phyloP scores from a whole-genome alignment of 164 flowering plant species.

The Chimonanthus praecox region DNA sequence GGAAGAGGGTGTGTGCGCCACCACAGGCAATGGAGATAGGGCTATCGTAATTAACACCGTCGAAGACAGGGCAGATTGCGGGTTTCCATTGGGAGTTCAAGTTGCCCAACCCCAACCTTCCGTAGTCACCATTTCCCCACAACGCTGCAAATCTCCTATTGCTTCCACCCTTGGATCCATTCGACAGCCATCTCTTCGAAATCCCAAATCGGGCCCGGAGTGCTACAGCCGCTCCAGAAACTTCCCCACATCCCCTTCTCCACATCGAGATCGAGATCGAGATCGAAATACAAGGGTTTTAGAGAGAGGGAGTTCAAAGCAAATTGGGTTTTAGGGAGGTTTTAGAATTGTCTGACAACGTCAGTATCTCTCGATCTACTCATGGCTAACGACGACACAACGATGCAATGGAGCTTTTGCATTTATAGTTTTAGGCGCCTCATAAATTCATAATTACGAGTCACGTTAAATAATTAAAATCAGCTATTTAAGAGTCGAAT shows the following conservation, averaged over 20 bases:
- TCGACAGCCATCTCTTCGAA: background rate
- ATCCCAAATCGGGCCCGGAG: background rate
- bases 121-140: conserved; percentile 94
- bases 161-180: background rate
- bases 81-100: conserved; percentile 75
- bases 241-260: background rate
- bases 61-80: conserved; percentile 38
- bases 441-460: too few relatives aligned
- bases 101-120: conserved; percentile 72
- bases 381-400: background rate
- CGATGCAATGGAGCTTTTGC: background rate
- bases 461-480: too few relatives aligned
- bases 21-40: conserved; percentile 70
- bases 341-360: background rate
- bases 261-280: background rate
- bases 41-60: conserved; percentile 15
- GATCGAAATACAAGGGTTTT: background rate
- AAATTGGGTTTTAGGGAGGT: background rate
- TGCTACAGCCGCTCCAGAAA: background rate
- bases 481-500: too few relatives aligned
- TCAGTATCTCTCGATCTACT: background rate
- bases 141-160: conserved; percentile 50
- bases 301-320: background rate
- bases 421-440: too few relatives aligned
- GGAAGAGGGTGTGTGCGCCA: conserved; percentile 91